Conservation (phyloP, 2,329 filamentous ascomycete species). For the Penicillium sp. region DNA sequence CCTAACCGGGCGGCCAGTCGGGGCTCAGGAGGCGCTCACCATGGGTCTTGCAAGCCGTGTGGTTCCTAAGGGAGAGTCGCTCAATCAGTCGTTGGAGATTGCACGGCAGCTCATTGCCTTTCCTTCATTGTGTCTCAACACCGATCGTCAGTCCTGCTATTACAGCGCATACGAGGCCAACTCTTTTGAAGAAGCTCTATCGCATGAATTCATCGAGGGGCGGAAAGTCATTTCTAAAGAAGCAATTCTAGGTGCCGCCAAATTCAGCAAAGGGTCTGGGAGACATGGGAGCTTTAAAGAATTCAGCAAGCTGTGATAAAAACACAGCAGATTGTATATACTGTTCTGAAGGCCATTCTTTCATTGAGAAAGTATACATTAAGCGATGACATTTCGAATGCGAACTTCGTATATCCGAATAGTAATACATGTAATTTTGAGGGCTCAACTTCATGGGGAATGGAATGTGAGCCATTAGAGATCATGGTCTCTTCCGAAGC, state of each 20-base stretch:
- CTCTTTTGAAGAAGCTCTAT: conserved; percentile 51
- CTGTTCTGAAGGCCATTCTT: no score
- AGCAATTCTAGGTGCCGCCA: conserved; percentile 16
- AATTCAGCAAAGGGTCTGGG: conserved; percentile 18
- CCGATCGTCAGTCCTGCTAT: conserved; percentile 51
- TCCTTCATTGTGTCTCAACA: conserved; percentile 54
- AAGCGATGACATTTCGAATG: neutral
- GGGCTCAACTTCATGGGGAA: neutral
- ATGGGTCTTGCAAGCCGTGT: conserved; percentile 57
- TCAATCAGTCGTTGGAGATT: conserved; percentile 51
- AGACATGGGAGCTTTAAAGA: conserved; percentile 21
- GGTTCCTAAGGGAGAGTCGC: conserved; percentile 50
- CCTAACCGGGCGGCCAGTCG: conserved; percentile 53
- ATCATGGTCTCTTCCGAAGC: neutral
- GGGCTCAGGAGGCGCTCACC: conserved; percentile 50
- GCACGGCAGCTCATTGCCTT: conserved; percentile 51
- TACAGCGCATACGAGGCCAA: conserved; percentile 51
- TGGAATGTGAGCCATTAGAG: neutral
- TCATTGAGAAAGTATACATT: neutral
- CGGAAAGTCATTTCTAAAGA: conserved; percentile 18
- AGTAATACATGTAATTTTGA: neutral
- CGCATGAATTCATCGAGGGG: conserved; percentile 16
- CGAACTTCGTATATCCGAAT: neutral
- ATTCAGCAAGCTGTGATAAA: conserved; percentile 16
- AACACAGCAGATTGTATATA: neutral